Evolutionary conservation across 2,329 filamentous ascomycete genomes (phyloP).

Genomic region (Orbilia blumenaviensis): DNA sequence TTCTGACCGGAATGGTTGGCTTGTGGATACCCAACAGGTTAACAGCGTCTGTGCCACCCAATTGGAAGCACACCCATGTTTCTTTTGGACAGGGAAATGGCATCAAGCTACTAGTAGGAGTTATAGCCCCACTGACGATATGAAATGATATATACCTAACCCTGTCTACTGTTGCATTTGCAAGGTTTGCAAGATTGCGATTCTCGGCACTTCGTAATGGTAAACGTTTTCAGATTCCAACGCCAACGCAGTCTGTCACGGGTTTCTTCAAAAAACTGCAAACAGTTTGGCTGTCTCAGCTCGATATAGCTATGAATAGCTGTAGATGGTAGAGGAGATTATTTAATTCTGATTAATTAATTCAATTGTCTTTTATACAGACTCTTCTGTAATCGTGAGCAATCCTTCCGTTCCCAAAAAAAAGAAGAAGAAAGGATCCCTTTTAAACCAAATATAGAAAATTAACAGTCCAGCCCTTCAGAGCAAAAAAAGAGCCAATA

Average conservation of each 20-base stretch:
- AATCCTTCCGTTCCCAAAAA: background rate
- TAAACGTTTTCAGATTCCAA: too few relatives aligned
- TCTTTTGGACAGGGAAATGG: background rate
- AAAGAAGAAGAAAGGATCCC: background rate
- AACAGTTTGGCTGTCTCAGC: too few relatives aligned
- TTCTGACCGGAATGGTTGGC: background rate
- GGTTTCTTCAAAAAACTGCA: too few relatives aligned
- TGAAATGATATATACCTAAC: too few relatives aligned
- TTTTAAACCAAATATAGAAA: background rate
- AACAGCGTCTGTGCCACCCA: background rate
- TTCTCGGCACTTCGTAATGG: too few relatives aligned
- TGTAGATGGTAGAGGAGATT: background rate
- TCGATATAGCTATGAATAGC: too few relatives aligned
- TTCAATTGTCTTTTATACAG: background rate
- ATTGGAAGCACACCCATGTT: background rate
- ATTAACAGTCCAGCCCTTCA: background rate
- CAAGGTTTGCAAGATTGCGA: too few relatives aligned
- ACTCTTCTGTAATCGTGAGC: background rate
- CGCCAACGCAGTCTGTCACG: too few relatives aligned
- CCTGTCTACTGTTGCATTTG: too few relatives aligned
- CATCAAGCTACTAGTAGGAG: background rate
- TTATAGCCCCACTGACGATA: too few relatives aligned
- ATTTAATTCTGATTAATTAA: background rate
- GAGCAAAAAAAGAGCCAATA: background rate
- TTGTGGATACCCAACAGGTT: background rate